Percentiles rank a stretch among this genome's conserved stretches.
These are phyloP conservation scores for Cyclospora cayetanensis DNA, from an alignment of 169 alveolate genomes.

Conservation along the genomic window DNA sequence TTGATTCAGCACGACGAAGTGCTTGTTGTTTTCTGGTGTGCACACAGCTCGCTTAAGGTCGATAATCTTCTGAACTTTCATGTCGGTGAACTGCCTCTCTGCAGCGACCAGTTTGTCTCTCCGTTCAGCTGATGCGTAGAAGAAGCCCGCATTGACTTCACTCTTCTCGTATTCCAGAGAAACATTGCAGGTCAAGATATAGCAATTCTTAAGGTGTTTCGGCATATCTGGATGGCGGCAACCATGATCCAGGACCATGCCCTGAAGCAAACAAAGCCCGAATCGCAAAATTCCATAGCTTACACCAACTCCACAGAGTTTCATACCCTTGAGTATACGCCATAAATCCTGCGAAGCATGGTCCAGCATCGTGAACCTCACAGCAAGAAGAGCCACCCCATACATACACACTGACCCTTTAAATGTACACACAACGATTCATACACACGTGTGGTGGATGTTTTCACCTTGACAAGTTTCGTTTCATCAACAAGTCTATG, in stretches of 20 bases:
- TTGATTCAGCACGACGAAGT: constrained; percentile 97
- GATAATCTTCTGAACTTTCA: constrained; percentile 95
- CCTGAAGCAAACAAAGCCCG: constrained; percentile 79
- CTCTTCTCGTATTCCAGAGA: constrained; percentile 99
- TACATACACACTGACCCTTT: too few species aligned
- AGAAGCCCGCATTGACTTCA: constrained; percentile 98
- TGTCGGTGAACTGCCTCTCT: constrained; percentile 97
- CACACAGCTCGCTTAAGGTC: constrained; percentile 90
- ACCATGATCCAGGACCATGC: constrained; percentile 99
- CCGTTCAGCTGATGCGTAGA: constrained; percentile 97
- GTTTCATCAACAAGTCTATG: constrained; percentile 97
- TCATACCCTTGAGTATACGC: too few species aligned
- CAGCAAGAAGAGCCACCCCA: too few species aligned
- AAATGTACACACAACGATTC: too few species aligned
- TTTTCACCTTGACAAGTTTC: constrained; percentile 85
- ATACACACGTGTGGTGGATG: neutral
- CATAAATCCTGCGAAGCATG: too few species aligned
- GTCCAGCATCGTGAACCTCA: too few species aligned
- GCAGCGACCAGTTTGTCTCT: constrained; percentile 96
- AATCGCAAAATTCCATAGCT: neutral
- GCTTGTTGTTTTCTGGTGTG: constrained; percentile 65
- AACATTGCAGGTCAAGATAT: constrained; percentile 96
- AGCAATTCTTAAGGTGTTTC: constrained; percentile 94
- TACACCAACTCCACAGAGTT: too few species aligned
- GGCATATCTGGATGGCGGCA: constrained; percentile 99